phyloP scores from a whole-genome alignment of 805 yeast genomes.

The Phaffomyces antillensis region DNA sequence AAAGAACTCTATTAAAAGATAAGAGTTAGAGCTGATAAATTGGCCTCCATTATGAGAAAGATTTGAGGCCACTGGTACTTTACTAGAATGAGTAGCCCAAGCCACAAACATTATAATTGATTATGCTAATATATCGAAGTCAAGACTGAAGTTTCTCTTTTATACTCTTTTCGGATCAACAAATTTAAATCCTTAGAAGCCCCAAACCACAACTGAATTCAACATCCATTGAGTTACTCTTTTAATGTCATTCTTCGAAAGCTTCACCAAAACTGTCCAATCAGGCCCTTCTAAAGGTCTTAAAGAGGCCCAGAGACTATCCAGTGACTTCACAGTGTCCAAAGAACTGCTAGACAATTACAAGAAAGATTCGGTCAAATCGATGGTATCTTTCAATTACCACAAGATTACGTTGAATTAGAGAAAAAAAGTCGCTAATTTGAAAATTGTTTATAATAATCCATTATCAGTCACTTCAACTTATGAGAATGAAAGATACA shows the following conservation, averaged over 20 bases:
- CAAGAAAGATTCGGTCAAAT: conserved; percentile 58
- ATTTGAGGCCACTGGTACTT: too few species aligned
- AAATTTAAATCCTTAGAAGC: background rate
- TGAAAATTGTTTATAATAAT: conserved; percentile 59
- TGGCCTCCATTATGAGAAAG: too few species aligned
- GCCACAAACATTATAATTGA: too few species aligned
- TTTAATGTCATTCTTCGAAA: conserved; percentile 23
- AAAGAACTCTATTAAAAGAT: too few species aligned
- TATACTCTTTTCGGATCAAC: too few species aligned
- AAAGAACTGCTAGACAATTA: conserved; percentile 51
- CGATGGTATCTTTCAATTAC: conserved; percentile 66
- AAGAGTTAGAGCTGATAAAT: too few species aligned
- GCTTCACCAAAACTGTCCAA: conserved; percentile 19
- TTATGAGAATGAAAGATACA: conserved; percentile 74
- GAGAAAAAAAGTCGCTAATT: conserved; percentile 67
- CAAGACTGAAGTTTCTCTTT: too few species aligned
- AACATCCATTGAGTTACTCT: background rate
- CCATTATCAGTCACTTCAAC: conserved; percentile 43
- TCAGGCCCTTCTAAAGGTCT: conserved; percentile 21
- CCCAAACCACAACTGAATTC: too few species aligned
- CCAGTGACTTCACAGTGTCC: conserved; percentile 43
- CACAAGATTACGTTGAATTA: conserved; percentile 61
- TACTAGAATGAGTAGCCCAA: too few species aligned
- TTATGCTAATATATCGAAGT: too few species aligned
- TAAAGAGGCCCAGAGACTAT: conserved; percentile 32